Conservation (phyloP, 208 protist species). For the Leishmania turanica region DNA sequence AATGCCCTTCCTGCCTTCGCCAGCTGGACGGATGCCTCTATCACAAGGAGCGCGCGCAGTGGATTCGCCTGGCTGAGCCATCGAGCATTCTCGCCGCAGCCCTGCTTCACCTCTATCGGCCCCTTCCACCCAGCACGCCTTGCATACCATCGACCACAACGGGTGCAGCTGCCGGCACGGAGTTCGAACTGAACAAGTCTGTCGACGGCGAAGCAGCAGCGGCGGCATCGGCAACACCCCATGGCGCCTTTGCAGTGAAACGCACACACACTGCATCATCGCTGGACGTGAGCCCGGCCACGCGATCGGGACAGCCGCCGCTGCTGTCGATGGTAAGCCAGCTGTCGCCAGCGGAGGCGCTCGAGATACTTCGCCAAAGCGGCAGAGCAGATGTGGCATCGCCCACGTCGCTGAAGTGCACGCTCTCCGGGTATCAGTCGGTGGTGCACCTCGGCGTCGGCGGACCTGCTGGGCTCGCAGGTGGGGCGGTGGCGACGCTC, state of each 20-base stretch:
- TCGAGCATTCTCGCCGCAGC: slow-evolving; percentile 47
- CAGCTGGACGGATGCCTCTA: slow-evolving; percentile 25
- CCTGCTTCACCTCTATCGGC: slow-evolving; percentile 28
- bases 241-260: slow-evolving; percentile 6
- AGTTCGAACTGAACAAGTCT: not conserved
- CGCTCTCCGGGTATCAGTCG: slow-evolving; percentile 21
- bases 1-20: slow-evolving; percentile 9
- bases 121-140: not conserved
- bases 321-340: not conserved
- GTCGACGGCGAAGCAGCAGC: not conserved
- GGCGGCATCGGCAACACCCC: not conserved
- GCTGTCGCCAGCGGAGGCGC: slow-evolving; percentile 18
- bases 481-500: not conserved
- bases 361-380: slow-evolving; percentile 21
- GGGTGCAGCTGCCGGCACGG: not conserved
- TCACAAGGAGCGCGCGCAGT: slow-evolving; percentile 25
- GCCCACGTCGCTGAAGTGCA: slow-evolving; percentile 19
- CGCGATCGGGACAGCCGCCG: not conserved
- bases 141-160: not conserved
- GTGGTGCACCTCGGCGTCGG: slow-evolving; percentile 6
- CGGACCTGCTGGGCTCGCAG: slow-evolving; percentile 3
- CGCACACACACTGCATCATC: not conserved
- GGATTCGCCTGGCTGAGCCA: slow-evolving; percentile 57
- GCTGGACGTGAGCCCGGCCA: not conserved
- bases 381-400: not conserved